These are phyloP conservation scores for Anthracocystis setariae DNA, from an alignment of 1,284 basidiomycete genomes.

Conservation along the genomic window DNA sequence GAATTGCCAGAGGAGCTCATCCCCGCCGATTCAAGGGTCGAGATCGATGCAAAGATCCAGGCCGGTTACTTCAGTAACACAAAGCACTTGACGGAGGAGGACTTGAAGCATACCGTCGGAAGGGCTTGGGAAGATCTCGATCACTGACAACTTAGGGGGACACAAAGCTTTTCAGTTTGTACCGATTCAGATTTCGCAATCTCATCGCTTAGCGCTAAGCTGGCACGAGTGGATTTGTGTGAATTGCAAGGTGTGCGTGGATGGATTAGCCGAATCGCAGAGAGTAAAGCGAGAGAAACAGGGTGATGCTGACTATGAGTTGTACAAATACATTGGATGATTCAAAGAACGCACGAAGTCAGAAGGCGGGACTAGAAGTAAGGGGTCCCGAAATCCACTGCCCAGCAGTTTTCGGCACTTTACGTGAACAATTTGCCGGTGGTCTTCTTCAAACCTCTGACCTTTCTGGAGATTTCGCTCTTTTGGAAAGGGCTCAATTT, in stretches of 20 bases:
- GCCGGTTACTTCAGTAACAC: constrained; percentile 72
- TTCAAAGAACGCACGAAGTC: neutral
- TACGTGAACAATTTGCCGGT: constrained; percentile 34
- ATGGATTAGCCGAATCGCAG: neutral
- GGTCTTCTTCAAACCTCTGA: constrained; percentile 29
- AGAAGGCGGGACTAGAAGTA: too few species aligned
- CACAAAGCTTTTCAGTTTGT: neutral
- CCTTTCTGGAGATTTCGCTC: constrained; percentile 35
- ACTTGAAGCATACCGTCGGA: constrained; percentile 74
- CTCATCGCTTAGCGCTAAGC: neutral
- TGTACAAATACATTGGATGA: constrained; percentile 6
- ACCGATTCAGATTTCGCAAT: too few species aligned
- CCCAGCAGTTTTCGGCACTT: neutral
- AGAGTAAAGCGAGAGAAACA: neutral
- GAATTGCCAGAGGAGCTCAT: constrained; percentile 63
- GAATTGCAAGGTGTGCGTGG: neutral
- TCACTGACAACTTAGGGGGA: constrained; percentile 25
- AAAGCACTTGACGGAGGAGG: constrained; percentile 50
- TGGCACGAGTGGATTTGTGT: neutral
- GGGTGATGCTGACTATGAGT: neutral
- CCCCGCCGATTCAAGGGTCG: constrained; percentile 54
- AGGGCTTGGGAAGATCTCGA: constrained; percentile 77
- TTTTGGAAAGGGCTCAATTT: constrained; percentile 32
- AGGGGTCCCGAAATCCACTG: too few species aligned
- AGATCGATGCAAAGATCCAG: constrained; percentile 74